Conservation (phyloP, 805 yeast species). For the Clavispora santaluciae region DNA sequence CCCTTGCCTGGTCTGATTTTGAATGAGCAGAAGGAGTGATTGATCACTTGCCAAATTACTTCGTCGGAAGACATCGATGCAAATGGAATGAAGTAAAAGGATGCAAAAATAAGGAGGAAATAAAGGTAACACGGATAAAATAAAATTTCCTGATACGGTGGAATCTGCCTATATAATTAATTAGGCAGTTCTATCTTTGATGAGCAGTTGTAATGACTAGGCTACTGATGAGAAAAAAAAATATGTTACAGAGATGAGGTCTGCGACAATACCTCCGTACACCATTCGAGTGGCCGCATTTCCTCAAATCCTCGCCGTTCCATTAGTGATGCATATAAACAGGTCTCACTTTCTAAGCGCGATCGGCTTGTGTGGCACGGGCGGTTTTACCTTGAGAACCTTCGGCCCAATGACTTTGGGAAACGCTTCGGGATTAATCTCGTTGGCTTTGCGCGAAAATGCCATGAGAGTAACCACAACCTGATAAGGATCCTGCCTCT, state of each 20-base stretch:
- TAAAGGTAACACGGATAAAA: background rate
- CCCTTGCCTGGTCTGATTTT: conserved; percentile 84
- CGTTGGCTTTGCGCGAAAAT: conserved; percentile 63
- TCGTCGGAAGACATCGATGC: conserved; percentile 52
- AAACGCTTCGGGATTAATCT: conserved; percentile 22
- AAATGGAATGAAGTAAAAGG: background rate
- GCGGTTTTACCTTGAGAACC: conserved; percentile 40
- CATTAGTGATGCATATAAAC: background rate
- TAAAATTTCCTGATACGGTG: background rate
- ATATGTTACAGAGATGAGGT: conserved; percentile 4
- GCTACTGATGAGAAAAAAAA: conserved; percentile 1
- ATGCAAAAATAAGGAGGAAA: background rate
- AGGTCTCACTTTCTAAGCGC: conserved; percentile 1
- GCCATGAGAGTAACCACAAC: conserved; percentile 72
- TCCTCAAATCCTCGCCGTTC: background rate
- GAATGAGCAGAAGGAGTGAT: conserved; percentile 93
- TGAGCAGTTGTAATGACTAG: background rate
- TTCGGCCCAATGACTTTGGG: conserved; percentile 39
- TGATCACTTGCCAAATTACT: conserved; percentile 95
- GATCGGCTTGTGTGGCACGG: conserved; percentile 54
- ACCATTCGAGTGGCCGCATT: conserved; percentile 1
- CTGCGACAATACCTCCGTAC: conserved; percentile 5
- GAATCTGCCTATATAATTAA: background rate
- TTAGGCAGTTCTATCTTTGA: background rate
- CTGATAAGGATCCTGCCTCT: conserved; percentile 69